Base-by-base conservation (phyloP, 2,329 filamentous ascomycete genomes). In the Neonectria hederae region DNA sequence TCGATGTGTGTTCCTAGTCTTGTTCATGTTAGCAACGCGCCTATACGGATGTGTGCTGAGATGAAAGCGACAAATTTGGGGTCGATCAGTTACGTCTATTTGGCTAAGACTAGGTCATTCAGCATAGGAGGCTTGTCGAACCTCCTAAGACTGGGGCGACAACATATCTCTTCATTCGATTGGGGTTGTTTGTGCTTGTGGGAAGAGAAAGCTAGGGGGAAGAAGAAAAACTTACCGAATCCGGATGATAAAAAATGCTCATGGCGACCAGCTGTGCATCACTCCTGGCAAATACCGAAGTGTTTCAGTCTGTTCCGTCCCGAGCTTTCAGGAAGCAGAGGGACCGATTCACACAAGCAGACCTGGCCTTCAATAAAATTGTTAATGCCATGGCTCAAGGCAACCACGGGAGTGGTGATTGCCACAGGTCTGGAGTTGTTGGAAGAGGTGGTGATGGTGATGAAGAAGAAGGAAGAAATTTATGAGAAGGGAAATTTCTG, bases 31-130 rank as follows among this genome's bases (percentile, higher is more conserved):
- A 76, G 74, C 71, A 24, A 22, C 45, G 40, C 24, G 51, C 46
- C 14, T 53, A 58, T 51, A 43, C 14, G 17, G 9, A 48, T 6
- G 30, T 17, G 62, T 42, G 40, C 51, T 60, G 22, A 42, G 52
- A 65, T 48, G 48, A 52, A 62, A 69, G 66, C 24, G 58, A 57
- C 42, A 45, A 21, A 55, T 59, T 60, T 48, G 61, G 63, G 54
- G 57, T 69, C 67, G 67, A 77, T 85, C 83, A 85, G 83, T 76
- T 70, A 76, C 74, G 83, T 86, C 84, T 83, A 79, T 85, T 86
- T 87, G 84, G 84, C 82, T 79, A 80, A 83, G 84, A 86, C 84
- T 70, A 72, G 81, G 84, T 84, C 81, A 79, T 75, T 83, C 81
- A 82, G 78, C 81, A 83, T 72, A 69, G 67, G 77, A 82, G 78